Conservation (phyloP, 202 grass and related monocot species). For the Setaria viridis region DNA sequence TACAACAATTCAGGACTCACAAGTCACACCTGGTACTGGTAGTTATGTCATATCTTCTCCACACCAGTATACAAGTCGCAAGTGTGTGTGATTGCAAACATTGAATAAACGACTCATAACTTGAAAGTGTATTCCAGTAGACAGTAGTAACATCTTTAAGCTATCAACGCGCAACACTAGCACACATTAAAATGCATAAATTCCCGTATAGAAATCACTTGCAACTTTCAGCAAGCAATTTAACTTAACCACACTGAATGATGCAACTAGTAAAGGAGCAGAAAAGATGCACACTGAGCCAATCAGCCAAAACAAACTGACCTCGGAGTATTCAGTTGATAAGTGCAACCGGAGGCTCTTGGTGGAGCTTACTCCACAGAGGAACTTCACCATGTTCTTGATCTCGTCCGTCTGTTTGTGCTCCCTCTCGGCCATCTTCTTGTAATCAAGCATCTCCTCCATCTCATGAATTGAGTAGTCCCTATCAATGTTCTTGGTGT, state of each 20-base stretch:
- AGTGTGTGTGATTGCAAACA: not conserved
- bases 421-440: conserved; percentile 23
- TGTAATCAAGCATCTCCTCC: conserved; percentile 31
- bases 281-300: not conserved
- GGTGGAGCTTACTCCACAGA: not conserved
- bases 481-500: not conserved
- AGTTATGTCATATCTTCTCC: not conserved
- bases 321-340: not conserved
- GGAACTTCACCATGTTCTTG: conserved; percentile 9
- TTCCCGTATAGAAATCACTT: not conserved
- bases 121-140: not conserved
- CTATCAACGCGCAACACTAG: not conserved
- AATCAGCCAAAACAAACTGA: not conserved
- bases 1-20: not conserved
- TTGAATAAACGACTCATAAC: not conserved
- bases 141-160: not conserved
- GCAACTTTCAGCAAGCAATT: not conserved
- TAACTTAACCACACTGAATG: not conserved
- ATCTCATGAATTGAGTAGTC: not conserved
- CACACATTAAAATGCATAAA: not conserved
- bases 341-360: conserved; percentile 32
- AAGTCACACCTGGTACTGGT: not conserved
- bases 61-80: not conserved
- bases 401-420: conserved; percentile 31
- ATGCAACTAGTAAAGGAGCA: not conserved